Conservation (phyloP, 805 yeast species). For the Saturnispora besseyi region DNA sequence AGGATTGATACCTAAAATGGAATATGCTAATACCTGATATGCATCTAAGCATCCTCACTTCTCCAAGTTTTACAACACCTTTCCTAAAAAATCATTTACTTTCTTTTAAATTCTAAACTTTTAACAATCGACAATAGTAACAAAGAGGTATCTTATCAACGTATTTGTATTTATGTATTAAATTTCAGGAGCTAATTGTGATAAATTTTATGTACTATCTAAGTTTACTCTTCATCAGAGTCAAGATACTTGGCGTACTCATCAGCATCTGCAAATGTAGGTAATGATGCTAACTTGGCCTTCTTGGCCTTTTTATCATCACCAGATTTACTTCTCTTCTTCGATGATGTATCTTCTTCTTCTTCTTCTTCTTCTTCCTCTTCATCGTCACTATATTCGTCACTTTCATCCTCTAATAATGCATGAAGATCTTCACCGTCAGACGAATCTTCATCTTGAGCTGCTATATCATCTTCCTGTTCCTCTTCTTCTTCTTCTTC, state of each 20-base stretch:
- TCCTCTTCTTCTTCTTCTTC: slow-evolving; percentile 8
- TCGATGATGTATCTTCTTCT: slow-evolving; percentile 9
- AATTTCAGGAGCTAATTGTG: too few species aligned
- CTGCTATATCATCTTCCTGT: slow-evolving; percentile 17
- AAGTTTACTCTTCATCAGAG: slow-evolving; percentile 36
- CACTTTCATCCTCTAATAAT: slow-evolving; percentile 19
- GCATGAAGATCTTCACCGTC: slow-evolving; percentile 22
- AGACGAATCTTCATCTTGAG: slow-evolving; percentile 18
- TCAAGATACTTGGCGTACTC: slow-evolving; percentile 70
- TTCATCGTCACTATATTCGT: slow-evolving; percentile 18
- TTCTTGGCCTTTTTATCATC: slow-evolving; percentile 24
- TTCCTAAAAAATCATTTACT: too few species aligned
- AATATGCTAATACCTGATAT: too few species aligned
- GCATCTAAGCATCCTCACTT: too few species aligned
- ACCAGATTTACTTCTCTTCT: slow-evolving; percentile 17
- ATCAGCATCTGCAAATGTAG: slow-evolving; percentile 82
- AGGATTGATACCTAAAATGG: too few species aligned
- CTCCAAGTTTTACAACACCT: too few species aligned
- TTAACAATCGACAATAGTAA: too few species aligned
- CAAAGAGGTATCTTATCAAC: too few species aligned
- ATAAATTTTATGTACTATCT: too few species aligned
- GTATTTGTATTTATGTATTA: too few species aligned
- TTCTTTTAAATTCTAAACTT: too few species aligned
- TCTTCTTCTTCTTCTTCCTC: slow-evolving; percentile 23
- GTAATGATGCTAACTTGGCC: slow-evolving; percentile 56